phyloP scores from a whole-genome alignment of 2,329 filamentous ascomycete genomes.

The Hypoxylon sp. region DNA sequence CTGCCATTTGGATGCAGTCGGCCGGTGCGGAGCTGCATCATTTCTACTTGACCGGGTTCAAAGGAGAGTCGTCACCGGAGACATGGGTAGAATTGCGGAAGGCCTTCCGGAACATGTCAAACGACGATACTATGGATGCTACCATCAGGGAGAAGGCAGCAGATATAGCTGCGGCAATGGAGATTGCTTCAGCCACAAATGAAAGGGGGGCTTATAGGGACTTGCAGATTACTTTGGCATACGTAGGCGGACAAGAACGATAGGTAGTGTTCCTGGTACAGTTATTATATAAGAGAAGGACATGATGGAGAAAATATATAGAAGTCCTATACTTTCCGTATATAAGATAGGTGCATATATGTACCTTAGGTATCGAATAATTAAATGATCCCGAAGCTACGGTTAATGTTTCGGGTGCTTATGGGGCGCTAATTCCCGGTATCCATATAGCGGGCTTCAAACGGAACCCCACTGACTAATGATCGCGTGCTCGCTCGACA shows the following conservation, averaged over 20 bases:
- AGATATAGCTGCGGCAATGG: not conserved
- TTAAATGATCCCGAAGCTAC: slow-evolving; percentile 7
- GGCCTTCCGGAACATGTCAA: not conserved
- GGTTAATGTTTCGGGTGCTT: slow-evolving; percentile 24
- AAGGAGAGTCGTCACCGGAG: not conserved
- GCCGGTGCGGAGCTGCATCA: not conserved
- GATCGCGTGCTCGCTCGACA: slow-evolving; percentile 42
- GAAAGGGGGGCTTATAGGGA: not conserved
- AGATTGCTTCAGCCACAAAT: not conserved
- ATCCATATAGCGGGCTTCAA: slow-evolving; percentile 25
- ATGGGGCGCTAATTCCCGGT: slow-evolving; percentile 26
- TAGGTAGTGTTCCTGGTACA: not conserved
- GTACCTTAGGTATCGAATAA: too few relatives aligned
- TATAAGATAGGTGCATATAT: too few relatives aligned
- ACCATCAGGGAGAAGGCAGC: not conserved
- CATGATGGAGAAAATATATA: not conserved
- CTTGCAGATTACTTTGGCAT: not conserved
- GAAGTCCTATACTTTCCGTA: not conserved
- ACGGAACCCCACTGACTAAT: slow-evolving; percentile 25
- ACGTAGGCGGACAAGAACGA: not conserved
- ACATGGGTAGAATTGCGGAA: not conserved
- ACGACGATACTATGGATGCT: not conserved
- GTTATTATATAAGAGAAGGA: not conserved
- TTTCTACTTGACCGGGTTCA: not conserved
- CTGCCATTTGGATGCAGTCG: not conserved